These are phyloP conservation scores for Fomitopsis pinicola DNA, from an alignment of 1,284 basidiomycete genomes.

Conservation along the genomic window DNA sequence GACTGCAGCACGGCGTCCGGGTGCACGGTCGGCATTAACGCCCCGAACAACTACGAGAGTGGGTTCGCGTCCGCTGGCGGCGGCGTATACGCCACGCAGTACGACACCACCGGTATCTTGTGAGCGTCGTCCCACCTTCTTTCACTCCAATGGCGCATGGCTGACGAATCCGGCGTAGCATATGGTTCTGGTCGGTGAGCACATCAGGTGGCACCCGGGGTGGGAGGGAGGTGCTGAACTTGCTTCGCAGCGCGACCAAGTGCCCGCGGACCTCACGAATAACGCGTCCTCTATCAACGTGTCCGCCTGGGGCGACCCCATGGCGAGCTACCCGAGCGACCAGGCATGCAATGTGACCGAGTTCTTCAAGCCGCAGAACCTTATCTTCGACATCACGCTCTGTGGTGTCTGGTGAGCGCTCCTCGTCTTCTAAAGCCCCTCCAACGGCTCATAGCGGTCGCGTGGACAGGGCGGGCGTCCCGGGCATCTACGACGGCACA, in stretches of 20 bases:
- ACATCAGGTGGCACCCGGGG: neutral
- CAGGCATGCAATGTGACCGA: constrained; percentile 40
- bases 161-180: constrained; percentile 27
- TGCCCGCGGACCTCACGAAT: constrained; percentile 38
- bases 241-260: constrained; percentile 31
- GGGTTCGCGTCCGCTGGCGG: constrained; percentile 65
- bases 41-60: constrained; percentile 52
- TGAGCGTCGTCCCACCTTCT: constrained; percentile 33
- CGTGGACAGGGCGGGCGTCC: constrained; percentile 43
- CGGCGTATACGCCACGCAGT: constrained; percentile 70
- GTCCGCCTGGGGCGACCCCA: constrained; percentile 48
- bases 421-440: neutral
- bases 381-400: constrained; percentile 55
- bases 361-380: constrained; percentile 48
- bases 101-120: constrained; percentile 56
- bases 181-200: constrained; percentile 79
- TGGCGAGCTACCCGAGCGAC: constrained; percentile 43
- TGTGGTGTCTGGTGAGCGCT: constrained; percentile 47
- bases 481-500: constrained; percentile 34
- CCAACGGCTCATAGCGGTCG: neutral
- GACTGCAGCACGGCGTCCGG: constrained; percentile 54
- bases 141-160: constrained; percentile 4
- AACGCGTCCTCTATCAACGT: constrained; percentile 43
- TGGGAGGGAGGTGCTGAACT: constrained; percentile 3
- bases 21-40: constrained; percentile 59